Base-by-base conservation (phyloP, 2,329 filamentous ascomycete species). In the Claviceps maximensis region DNA sequence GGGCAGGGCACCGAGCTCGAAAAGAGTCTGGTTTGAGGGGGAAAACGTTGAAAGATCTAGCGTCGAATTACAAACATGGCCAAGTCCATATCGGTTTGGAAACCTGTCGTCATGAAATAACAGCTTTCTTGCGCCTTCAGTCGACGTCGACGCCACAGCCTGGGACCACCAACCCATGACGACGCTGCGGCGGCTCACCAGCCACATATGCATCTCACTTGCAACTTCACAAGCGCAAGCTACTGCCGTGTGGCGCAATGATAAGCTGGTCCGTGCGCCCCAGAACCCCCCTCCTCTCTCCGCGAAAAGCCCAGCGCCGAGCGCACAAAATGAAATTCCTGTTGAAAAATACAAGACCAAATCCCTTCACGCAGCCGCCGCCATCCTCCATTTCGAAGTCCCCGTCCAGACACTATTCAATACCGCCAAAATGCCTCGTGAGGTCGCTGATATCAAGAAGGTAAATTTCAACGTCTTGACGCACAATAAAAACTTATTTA, bases 391-490 rank as follows among this genome's bases (percentile, higher is more conserved):
- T 40, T 52, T 52, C 53, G 56, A 59, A 47, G 36, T 53, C n/a
- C 56, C 58, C 48, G 47, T 58, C 47, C 55, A 53, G 57, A 50
- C 57, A 60, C 62, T 59, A 59, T 61, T 60, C 59, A 61, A 67
- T 58, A 72, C 78, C 75, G 77, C 76, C 87, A 95, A 78, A 76
- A 98, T 98, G 93, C 91, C 93, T 84, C 82, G 83, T 71, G 89
- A 97, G 87, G 86, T 96, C 75, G 87, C 84, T 72, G 93, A 97
- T 74, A 97, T 97, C 83, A 97, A 98, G 79, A 78, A 83, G 77
- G 81, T 84, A 69, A 19, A 25, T 25, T 31, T 31, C 31, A 19
- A 10, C 9, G 31, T 42, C 41, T 42, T 42, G 41, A 9, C 9
- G 31, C 9, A 33, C 31, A 29, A 4, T 41, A 21, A 9, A 21